Base-by-base conservation (phyloP, 2,329 filamentous ascomycete species). In the Colletotrichum scovillei region DNA sequence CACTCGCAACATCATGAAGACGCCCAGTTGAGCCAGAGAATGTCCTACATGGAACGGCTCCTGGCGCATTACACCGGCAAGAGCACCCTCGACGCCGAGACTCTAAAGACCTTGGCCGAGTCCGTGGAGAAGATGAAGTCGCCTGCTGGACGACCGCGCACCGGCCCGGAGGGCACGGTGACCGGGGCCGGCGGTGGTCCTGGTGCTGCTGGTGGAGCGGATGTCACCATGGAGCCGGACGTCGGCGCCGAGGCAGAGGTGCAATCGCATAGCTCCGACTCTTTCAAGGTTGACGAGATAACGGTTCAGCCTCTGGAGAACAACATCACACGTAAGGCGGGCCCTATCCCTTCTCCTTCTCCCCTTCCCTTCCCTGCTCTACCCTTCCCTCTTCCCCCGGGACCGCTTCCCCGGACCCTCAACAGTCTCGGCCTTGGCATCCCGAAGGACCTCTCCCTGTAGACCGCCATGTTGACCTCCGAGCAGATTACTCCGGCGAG, bases 401-500 rank as follows among this genome's bases (percentile, higher is more conserved):
- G 35, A 38, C 14, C 38, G 14, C 38, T 49, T 49, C 19, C 19
- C 19, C 42, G 42, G 42, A 49, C 42, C 42, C 19, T 49, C 42
- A 1, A 30, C 2, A n/a, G 16, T 35, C 49, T 11, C 14, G 53
- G 22, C 53, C 2, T 24, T 11, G 22, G 57, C 30, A 35, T 3
- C 53, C 42, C 19, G 53, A 53, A 52, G 12, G 22, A 42, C 63
- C 52, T n/a, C 69, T 42, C 38, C 12, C 38, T 66, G 19, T 30
- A 57, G 57, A 56, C 59, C 53, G 3, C 60, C 32, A 57, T 67
- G 11, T 60, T 75, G 28, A 67, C 69, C 7, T 52, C 5, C 5
- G 46, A 26, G 19, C 55, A 88, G 86, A 88, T 67, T 88, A 87
- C 72, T 88, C 86, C 0, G 86, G 86, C 9, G 86, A 88, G 74